Conservation (phyloP, 2,329 filamentous ascomycete genomes). For the Aspergillus pseudoglaucus region DNA sequence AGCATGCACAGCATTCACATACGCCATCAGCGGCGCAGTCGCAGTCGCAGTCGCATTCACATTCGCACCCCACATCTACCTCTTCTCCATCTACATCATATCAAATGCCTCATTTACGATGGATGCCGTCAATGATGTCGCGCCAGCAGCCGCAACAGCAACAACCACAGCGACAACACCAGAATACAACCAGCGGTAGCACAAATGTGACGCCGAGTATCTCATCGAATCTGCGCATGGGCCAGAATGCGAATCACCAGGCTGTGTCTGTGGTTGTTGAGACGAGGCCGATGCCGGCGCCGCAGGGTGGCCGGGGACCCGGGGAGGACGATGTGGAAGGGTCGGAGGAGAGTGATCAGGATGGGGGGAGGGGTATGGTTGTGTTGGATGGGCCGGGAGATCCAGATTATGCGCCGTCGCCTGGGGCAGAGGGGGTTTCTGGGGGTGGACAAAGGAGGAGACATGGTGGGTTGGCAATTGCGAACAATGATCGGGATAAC, state of each 20-base stretch:
- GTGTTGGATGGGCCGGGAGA: constrained; percentile 7
- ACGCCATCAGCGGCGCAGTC: too few species aligned
- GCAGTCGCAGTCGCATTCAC: too few species aligned
- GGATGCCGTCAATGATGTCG: constrained; percentile 19
- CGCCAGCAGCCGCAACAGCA: constrained; percentile 9
- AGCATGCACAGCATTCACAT: too few species aligned
- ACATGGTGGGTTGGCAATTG: constrained; percentile 2
- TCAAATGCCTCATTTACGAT: constrained; percentile 19
- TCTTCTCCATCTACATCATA: constrained; percentile 4
- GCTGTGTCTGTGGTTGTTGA: constrained; percentile 12
- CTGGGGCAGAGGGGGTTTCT: neutral
- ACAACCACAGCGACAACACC: neutral
- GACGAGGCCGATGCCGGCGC: constrained; percentile 10
- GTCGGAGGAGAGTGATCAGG: constrained; percentile 2
- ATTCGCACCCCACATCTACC: too few species aligned
- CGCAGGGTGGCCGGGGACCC: neutral
- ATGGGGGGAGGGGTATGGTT: constrained; percentile 4
- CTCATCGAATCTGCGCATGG: constrained; percentile 14
- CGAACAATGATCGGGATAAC: neutral
- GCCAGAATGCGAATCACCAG: constrained; percentile 3
- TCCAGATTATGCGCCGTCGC: constrained; percentile 14
- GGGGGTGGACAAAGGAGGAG: neutral
- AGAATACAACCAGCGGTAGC: constrained; percentile 2
- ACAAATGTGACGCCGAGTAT: constrained; percentile 7
- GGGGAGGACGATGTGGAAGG: neutral